A percentile compares a stretch with the other conserved stretches of the same genome.
These are phyloP conservation scores for Kazachstania africana DNA, from an alignment of 805 yeast genomes.

Conservation along the genomic window DNA sequence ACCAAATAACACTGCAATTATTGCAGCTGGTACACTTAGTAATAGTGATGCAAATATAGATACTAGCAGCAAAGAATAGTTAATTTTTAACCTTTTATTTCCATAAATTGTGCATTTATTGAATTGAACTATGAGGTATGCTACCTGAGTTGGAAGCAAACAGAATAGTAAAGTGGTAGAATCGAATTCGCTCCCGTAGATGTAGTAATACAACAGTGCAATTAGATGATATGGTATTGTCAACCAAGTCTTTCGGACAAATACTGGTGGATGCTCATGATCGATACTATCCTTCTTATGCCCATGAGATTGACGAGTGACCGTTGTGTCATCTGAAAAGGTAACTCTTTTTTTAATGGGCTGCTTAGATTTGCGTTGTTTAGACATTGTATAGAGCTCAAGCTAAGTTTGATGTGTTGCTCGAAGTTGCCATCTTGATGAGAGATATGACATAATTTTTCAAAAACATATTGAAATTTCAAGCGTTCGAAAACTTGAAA, in stretches of 20 bases:
- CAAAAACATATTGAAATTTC: too few relatives aligned
- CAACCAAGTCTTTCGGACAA: slow-evolving; percentile 18
- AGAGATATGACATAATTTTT: too few relatives aligned
- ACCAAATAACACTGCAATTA: slow-evolving; percentile 53
- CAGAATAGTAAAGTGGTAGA: slow-evolving; percentile 16
- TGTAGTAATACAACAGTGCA: slow-evolving; percentile 25
- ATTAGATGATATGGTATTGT: slow-evolving; percentile 25
- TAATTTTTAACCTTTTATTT: slow-evolving; percentile 22
- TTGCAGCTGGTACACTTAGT: slow-evolving; percentile 17
- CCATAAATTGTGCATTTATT: slow-evolving; percentile 26
- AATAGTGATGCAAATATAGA: slow-evolving; percentile 16
- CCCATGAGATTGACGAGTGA: slow-evolving; percentile 13
- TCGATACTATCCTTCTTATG: slow-evolving; percentile 10
- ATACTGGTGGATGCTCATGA: slow-evolving; percentile 25
- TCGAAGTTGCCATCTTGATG: too few relatives aligned
- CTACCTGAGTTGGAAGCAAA: slow-evolving; percentile 26
- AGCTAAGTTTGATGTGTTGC: too few relatives aligned
- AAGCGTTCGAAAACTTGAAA: too few relatives aligned
- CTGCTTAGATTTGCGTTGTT: slow-evolving; percentile 1
- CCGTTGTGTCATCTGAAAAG: slow-evolving; percentile 25
- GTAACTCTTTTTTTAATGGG: slow-evolving; percentile 21
- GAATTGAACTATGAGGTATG: slow-evolving; percentile 26
- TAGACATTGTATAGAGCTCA: background rate
- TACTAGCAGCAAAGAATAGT: slow-evolving; percentile 13
- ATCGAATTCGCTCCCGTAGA: slow-evolving; percentile 18